Base-by-base conservation (phyloP, 2,329 filamentous ascomycete species). In the Juglanconis juglandina region DNA sequence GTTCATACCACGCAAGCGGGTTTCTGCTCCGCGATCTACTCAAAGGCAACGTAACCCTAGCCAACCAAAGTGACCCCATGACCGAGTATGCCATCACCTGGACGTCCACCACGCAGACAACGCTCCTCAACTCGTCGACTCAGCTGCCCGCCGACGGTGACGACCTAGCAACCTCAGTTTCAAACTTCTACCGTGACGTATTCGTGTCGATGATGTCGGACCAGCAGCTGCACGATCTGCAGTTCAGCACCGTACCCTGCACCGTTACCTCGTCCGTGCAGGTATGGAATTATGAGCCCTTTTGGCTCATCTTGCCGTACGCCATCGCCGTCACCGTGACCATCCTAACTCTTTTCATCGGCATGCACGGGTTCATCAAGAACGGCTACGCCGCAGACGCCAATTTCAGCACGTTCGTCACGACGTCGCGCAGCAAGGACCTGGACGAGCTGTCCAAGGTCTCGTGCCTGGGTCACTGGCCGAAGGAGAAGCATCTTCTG, bases 261-360 rank as follows among this genome's bases (percentile, higher is more conserved):
- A 51, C 51, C 1, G 41, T 57, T 13, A 54, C 54, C 34, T 41
- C 52, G 3, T 32, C 55, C 11, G 52, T 62, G 24, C 51, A 60
- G n/a, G 60, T 64, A 13, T 64, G 63, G 63, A 59, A 58, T n/a
- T 64, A 64, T 44, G 51, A 52, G 37, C 60, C 63, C 1, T 61
- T 60, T 35, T 63, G 58, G 60, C 58, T 64, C n/a, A 58, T 58
- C 32, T 33, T 63, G 33, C 62, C 63, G 5, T 63, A 64, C 49
- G 42, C 41, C n/a, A 17, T 63, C 6, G 63, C 60, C 50, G 63
- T 64, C 5, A 52, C 54, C 9, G 32, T 63, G 4, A 61, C 63
- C 3, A 32, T 62, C 14, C 51, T 50, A 4, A 56, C 58, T 24
- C 33, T 64, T 13, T 46, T 48, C 24, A 48, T 64, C 24, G 63